Conservation (phyloP, 345 rosid species). For the Salix koriyanagi region DNA sequence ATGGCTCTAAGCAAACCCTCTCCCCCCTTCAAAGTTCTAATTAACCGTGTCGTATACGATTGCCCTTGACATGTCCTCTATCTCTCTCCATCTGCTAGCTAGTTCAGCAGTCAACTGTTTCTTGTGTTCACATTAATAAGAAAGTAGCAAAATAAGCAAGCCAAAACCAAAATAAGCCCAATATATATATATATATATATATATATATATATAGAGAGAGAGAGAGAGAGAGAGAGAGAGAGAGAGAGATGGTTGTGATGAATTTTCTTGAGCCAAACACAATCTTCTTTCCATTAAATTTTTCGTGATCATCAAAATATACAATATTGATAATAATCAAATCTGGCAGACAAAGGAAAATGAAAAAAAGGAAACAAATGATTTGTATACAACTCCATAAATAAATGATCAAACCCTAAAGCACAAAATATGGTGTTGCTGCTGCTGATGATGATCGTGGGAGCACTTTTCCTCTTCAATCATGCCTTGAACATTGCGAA, state of each 20-base stretch:
- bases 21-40: background rate
- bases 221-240: too few relatives aligned
- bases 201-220: too few relatives aligned
- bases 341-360: background rate
- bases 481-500: constrained; percentile 58
- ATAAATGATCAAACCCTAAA: constrained; percentile 39
- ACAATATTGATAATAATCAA: background rate
- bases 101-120: background rate
- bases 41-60: constrained; percentile 8
- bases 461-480: constrained; percentile 47
- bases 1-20: background rate
- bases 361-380: background rate
- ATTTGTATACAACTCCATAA: background rate
- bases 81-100: background rate
- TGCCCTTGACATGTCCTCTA: background rate
- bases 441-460: constrained; percentile 32
- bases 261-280: too few relatives aligned
- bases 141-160: background rate
- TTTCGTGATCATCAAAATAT: background rate
- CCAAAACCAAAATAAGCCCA: background rate
- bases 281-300: background rate
- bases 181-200: too few relatives aligned
- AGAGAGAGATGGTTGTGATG: too few relatives aligned
- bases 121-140: background rate
- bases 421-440: constrained; percentile 40